phyloP scores from a whole-genome alignment of 164 flowering plant species.

The Kalanchoe fedtschenkoi region DNA sequence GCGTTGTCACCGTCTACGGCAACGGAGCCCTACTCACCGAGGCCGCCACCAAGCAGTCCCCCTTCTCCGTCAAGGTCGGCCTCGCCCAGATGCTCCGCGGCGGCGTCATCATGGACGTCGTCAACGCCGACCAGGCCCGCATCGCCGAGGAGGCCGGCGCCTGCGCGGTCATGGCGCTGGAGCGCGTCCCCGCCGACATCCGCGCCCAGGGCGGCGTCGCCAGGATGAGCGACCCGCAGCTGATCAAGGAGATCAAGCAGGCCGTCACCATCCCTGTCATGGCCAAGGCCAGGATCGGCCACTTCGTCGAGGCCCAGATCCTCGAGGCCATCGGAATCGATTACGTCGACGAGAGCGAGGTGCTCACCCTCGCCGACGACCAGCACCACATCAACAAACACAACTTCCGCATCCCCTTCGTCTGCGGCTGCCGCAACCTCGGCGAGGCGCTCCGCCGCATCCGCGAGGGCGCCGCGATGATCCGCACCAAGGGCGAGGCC shows the following conservation, averaged over 20 bases:
- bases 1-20: slow-evolving; percentile 2
- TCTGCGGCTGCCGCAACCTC: slow-evolving; percentile 63
- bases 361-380: slow-evolving; percentile 45
- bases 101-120: slow-evolving; percentile 70
- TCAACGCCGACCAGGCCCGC: slow-evolving; percentile 55
- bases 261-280: slow-evolving; percentile 69
- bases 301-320: slow-evolving; percentile 66
- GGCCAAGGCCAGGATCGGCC: slow-evolving; percentile 69
- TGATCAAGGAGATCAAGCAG: slow-evolving; percentile 56
- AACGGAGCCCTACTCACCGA: not conserved
- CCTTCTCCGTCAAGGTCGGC: slow-evolving; percentile 68
- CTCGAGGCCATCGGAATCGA: slow-evolving; percentile 58
- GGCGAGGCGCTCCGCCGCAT: slow-evolving; percentile 57
- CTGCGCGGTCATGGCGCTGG: slow-evolving; percentile 62
- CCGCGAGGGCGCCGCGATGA: slow-evolving; percentile 74
- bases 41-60: slow-evolving; percentile 13
- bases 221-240: slow-evolving; percentile 57
- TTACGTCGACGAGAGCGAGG: slow-evolving; percentile 58
- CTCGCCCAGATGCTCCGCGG: slow-evolving; percentile 77
- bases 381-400: slow-evolving; percentile 36
- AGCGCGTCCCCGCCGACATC: slow-evolving; percentile 63
- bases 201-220: slow-evolving; percentile 69
- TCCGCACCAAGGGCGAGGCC: slow-evolving; percentile 69
- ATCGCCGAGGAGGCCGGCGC: slow-evolving; percentile 72
- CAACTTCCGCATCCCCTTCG: slow-evolving; percentile 59